Evolutionary conservation across 345 rosid genomes (phyloP), one percentile per base, ranked within the genome.

Genomic region (Balakata baccata): DNA sequence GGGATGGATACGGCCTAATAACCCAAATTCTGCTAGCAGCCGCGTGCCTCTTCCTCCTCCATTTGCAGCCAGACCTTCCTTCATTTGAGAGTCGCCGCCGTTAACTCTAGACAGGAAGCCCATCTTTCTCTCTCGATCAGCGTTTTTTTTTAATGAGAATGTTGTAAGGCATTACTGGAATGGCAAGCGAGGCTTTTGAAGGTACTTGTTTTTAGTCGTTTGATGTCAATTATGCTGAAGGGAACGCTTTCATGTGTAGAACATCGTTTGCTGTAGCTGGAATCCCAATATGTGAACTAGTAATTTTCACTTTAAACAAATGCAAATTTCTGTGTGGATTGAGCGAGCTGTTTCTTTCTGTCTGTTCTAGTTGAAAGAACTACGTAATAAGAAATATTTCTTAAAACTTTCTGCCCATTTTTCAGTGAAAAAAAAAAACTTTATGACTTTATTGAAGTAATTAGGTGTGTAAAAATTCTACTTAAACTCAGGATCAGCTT

Each of bases 91-190:
- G n/a, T n/a, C n/a, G n/a, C n/a, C n/a, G n/a, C n/a, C n/a, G n/a
- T n/a, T n/a, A n/a, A n/a, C n/a, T n/a, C n/a, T n/a, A n/a, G n/a
- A n/a, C n/a, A n/a, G n/a, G n/a, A n/a, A n/a, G n/a, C n/a, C n/a
- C n/a, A n/a, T n/a, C n/a, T n/a, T n/a, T n/a, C n/a, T n/a, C n/a
- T n/a, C n/a, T n/a, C n/a, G n/a, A n/a, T n/a, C n/a, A n/a, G n/a
- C n/a, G n/a, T n/a, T n/a, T n/a, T n/a, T n/a, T n/a, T n/a, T n/a
- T n/a, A n/a, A n/a, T 78, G 75, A 87, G 93, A 72, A 89, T 94
- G 98, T 84, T 94, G 86, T 83, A 90, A 75, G 84, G 79, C 72
- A 81, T 94, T 77, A 94, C 96, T 59, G 96, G 97, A 81, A 81
- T 94, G 90, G 93, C 93, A 7, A 82, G 81, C 61, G 93, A 86